Percentiles rank a stretch among this genome's conserved stretches.
Conservation (phyloP, 176 grass and related monocot species). For the Oryza longistaminata region DNA sequence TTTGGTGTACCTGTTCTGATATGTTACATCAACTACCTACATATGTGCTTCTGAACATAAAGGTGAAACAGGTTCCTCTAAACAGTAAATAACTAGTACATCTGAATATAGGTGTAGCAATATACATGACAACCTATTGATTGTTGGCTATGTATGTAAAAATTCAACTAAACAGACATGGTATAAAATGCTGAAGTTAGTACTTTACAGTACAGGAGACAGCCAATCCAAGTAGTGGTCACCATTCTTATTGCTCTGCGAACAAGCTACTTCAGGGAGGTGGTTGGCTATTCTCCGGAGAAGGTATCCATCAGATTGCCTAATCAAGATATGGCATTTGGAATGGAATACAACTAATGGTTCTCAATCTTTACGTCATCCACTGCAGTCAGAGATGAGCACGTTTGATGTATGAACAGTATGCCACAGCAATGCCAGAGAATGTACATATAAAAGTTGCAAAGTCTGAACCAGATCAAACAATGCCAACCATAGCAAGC, state of each 20-base stretch:
- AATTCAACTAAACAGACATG: conserved; percentile 27
- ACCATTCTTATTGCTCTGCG: conserved; percentile 1
- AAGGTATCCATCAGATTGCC: conserved; percentile 19
- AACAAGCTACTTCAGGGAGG: conserved; percentile 28
- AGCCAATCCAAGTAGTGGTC: conserved; percentile 27
- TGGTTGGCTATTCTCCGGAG: not conserved
- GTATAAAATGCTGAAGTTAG: conserved; percentile 41
- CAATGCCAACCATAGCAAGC: conserved; percentile 15
- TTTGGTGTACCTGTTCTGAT: conserved; percentile 9
- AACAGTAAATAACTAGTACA: conserved; percentile 30
- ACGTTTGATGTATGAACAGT: conserved; percentile 39
- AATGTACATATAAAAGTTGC: conserved; percentile 43
- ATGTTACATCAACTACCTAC: conserved; percentile 23
- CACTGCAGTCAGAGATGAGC: conserved; percentile 55
- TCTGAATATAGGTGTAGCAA: conserved; percentile 26
- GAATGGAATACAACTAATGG: conserved; percentile 8
- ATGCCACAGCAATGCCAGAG: conserved; percentile 27
- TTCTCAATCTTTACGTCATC: conserved; percentile 26
- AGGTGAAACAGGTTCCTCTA: conserved; percentile 19
- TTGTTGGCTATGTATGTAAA: conserved; percentile 27
- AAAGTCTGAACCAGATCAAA: conserved; percentile 20
- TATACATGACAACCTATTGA: conserved; percentile 42
- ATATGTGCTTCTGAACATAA: conserved; percentile 25
- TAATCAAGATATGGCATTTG: not conserved
- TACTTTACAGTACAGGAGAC: conserved; percentile 43